Evolutionary conservation across 306 rosid genomes (phyloP).

Genomic region (Vigna nakashimae): DNA sequence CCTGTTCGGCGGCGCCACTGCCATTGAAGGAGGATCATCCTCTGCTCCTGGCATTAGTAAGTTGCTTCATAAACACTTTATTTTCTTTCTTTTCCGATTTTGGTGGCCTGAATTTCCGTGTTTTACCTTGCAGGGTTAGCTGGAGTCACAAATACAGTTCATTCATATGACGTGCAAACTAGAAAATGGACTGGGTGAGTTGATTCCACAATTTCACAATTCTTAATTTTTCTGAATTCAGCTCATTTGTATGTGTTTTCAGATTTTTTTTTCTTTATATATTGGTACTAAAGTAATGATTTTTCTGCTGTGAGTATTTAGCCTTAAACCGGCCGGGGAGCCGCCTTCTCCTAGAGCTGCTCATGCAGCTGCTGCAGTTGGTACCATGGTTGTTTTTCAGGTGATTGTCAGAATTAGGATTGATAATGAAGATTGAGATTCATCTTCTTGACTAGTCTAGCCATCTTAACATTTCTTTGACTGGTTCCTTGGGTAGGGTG

Average conservation of each 20-base stretch:
- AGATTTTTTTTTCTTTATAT: neutral
- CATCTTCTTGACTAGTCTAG: neutral
- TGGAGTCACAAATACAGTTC: constrained; percentile 94
- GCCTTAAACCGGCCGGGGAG: constrained; percentile 92
- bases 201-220: constrained; percentile 29
- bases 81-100: neutral
- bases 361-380: constrained; percentile 94
- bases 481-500: constrained; percentile 79
- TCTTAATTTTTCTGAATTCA: constrained; percentile 2
- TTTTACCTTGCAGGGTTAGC: constrained; percentile 68
- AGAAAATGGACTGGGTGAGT: constrained; percentile 97
- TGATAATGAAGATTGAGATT: constrained; percentile 6
- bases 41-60: constrained; percentile 94
- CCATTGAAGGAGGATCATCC: constrained; percentile 93
- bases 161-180: constrained; percentile 80
- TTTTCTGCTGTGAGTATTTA: constrained; percentile 50
- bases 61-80: neutral
- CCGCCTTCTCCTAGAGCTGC: constrained; percentile 99
- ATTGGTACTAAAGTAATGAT: constrained; percentile 40
- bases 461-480: constrained; percentile 32
- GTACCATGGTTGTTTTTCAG: constrained; percentile 99
- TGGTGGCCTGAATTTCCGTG: constrained; percentile 24
- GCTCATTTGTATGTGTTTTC: neutral
- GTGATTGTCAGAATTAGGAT: constrained; percentile 52
- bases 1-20: constrained; percentile 96